Conservation (phyloP, 805 yeast species). For the Cyberlindnera maritima region DNA sequence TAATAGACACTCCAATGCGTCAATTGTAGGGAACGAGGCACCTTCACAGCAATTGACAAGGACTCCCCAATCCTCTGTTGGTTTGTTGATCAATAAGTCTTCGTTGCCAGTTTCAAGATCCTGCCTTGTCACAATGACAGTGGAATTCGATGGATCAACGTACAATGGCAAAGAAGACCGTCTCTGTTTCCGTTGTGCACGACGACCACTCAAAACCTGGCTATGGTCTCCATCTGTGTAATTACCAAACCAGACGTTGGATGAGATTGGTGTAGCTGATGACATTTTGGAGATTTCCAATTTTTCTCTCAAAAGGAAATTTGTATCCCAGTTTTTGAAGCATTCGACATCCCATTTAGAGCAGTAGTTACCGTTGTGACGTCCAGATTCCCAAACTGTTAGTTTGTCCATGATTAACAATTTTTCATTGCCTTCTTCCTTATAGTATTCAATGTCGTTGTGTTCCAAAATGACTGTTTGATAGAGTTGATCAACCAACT, state of each 20-base stretch:
- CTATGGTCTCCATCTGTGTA: slow-evolving; percentile 59
- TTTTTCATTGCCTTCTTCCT: slow-evolving; percentile 6
- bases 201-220: not conserved
- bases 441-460: slow-evolving; percentile 15
- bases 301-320: slow-evolving; percentile 69
- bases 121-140: slow-evolving; percentile 38
- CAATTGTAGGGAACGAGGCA: slow-evolving; percentile 48
- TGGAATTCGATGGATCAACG: slow-evolving; percentile 50
- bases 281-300: slow-evolving; percentile 85
- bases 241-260: slow-evolving; percentile 79
- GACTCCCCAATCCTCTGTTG: slow-evolving; percentile 52
- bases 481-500: slow-evolving; percentile 22
- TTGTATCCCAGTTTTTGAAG: slow-evolving; percentile 63
- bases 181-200: not conserved
- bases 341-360: slow-evolving; percentile 39
- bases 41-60: slow-evolving; percentile 60
- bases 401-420: slow-evolving; percentile 28
- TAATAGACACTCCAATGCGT: slow-evolving; percentile 33
- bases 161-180: slow-evolving; percentile 35
- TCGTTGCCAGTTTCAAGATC: slow-evolving; percentile 26
- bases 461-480: slow-evolving; percentile 24
- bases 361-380: slow-evolving; percentile 24
- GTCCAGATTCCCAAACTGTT: slow-evolving; percentile 13
- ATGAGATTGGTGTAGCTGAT: slow-evolving; percentile 58
- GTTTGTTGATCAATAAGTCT: slow-evolving; percentile 41